Base-by-base conservation (phyloP, 176 grass and related monocot species). In the Pontederia crassipes region DNA sequence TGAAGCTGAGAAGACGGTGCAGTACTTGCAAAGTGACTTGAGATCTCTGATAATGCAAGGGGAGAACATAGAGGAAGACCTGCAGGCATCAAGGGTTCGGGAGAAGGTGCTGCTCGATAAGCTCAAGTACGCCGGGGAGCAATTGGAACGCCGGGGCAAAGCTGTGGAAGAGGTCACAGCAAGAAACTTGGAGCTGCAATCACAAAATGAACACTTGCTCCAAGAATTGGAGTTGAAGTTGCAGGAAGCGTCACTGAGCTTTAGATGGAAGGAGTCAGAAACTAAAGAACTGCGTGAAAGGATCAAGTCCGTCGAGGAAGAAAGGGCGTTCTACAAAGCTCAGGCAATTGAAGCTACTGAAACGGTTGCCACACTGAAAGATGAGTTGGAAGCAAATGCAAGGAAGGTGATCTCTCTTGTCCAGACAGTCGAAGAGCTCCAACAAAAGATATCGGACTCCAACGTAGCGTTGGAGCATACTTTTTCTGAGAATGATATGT, bases 221-320 rank as follows among this genome's bases (percentile, higher is more conserved):
- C 85, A 97, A 69, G 92, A 97, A 57, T 87, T 87, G 54, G 77
- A 88, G 72, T 55, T 49, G 62, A 97, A 88, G 67, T 73, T 97
- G 28, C 80, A 84, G 64, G 61, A 83, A 65, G 79, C 80, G 17
- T 66, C 59, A 8, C 66, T 73, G 4, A 83, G 74, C 70, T 80
- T 97, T 18, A 66, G 58, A 69, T 71, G 75, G 49, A 91, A 88
- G 83, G 81, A 91, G 56, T 66, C 46, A 32, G 73, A 85, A 65
- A 80, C 76, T 54, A 45, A 78, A 50, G 57, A 80, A 72, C 59
- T 92, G 29, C 70, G 68, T 66, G 76, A 83, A 48, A 92, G 82
- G 70, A 55, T 86, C 61, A 82, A 82, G 57, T 71, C 50, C 56
- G 35, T 57, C 2, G 76, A 90, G 74, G 82, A 90, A 74, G 68